phyloP scores from a whole-genome alignment of 345 rosid genomes.

The Salix exigua region DNA sequence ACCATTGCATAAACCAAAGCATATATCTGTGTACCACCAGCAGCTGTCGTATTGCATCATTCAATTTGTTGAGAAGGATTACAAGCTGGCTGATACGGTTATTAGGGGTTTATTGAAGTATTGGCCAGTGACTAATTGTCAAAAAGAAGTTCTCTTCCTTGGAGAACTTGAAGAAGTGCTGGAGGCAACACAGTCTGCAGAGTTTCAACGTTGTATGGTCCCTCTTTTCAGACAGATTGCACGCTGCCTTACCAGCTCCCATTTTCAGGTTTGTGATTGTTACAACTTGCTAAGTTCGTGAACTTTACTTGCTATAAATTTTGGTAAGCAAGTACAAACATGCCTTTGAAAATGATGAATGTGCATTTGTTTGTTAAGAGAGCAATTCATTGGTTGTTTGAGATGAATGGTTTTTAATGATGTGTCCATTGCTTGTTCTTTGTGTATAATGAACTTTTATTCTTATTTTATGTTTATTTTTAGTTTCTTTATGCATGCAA shows the following conservation, averaged over 20 bases:
- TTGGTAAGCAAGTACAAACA: background rate
- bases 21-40: conserved; percentile 62
- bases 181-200: conserved; percentile 77
- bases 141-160: conserved; percentile 83
- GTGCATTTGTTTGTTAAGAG: background rate
- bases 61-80: conserved; percentile 94
- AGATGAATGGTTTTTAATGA: background rate
- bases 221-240: conserved; percentile 79
- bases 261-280: conserved; percentile 65
- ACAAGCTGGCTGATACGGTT: conserved; percentile 76
- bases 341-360: background rate
- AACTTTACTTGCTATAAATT: background rate
- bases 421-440: background rate
- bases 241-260: conserved; percentile 78
- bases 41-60: conserved; percentile 77
- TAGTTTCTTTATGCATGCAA: background rate
- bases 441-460: background rate
- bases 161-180: conserved; percentile 94
- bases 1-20: conserved; percentile 85
- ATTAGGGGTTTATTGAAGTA: conserved; percentile 77
- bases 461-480: background rate
- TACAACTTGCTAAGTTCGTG: background rate
- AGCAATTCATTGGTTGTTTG: background rate
- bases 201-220: conserved; percentile 81
- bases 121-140: conserved; percentile 89